Evolutionary conservation across 2,329 filamentous ascomycete genomes (phyloP).

Genomic region (Tolypocladium sp.): DNA sequence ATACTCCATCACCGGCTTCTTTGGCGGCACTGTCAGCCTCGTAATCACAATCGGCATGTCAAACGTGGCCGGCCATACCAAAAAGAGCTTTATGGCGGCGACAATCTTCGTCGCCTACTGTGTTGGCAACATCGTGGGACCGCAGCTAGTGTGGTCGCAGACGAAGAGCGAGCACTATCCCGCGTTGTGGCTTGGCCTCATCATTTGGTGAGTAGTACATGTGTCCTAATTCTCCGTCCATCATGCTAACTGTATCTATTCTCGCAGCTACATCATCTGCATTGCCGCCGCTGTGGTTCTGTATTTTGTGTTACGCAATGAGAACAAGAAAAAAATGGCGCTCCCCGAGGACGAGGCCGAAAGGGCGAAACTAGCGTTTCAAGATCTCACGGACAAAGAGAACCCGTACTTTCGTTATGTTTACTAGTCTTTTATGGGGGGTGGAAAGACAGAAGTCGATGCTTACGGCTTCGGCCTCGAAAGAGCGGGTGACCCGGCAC

Average conservation of each 20-base stretch:
- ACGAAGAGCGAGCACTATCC: conserved; percentile 61
- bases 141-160: conserved; percentile 60
- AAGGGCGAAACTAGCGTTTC: conserved; percentile 55
- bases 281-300: conserved; percentile 47
- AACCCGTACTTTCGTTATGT: conserved; percentile 59
- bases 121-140: conserved; percentile 67
- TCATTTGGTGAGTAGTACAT: conserved; percentile 36
- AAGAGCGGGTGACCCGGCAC: no score
- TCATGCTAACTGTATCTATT: neutral
- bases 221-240: neutral
- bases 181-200: conserved; percentile 60
- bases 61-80: conserved; percentile 68
- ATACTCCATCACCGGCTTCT: conserved; percentile 65
- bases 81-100: conserved; percentile 68
- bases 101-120: conserved; percentile 70
- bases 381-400: conserved; percentile 59
- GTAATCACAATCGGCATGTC: conserved; percentile 44
- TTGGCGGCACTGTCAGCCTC: conserved; percentile 58
- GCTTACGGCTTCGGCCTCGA: neutral
- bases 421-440: conserved; percentile 8
- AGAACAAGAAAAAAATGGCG: conserved; percentile 43
- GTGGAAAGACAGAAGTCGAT: neutral
- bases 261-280: conserved; percentile 54
- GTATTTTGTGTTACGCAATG: conserved; percentile 48
- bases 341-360: conserved; percentile 47